A percentile compares a stretch with the other conserved stretches of the same genome.
These are phyloP conservation scores for Penicillium cinerascens DNA, from an alignment of 495 filamentous ascomycete species.

Conservation along the genomic window DNA sequence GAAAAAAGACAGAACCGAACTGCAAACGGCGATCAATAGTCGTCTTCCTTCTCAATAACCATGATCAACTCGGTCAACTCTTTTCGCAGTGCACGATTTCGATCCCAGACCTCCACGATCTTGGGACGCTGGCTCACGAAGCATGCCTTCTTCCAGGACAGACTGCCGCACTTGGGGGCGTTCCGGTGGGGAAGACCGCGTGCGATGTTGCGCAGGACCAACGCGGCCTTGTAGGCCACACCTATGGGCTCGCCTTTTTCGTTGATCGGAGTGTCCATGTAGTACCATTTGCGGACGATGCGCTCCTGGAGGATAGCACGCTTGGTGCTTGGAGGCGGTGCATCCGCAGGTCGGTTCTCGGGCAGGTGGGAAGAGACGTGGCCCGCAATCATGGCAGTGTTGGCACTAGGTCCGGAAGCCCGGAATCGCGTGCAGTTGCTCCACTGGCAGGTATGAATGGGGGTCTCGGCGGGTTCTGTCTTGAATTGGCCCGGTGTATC, in stretches of 20 bases:
- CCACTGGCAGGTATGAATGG: slow-evolving; percentile 39
- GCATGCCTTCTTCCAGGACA: slow-evolving; percentile 42
- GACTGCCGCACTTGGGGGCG: slow-evolving; percentile 28
- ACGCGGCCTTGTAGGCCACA: slow-evolving; percentile 75
- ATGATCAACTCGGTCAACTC: slow-evolving; percentile 45
- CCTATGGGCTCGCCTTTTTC: slow-evolving; percentile 79
- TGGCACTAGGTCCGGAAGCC: slow-evolving; percentile 36
- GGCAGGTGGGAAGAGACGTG: slow-evolving; percentile 51
- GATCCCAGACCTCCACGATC: slow-evolving; percentile 43
- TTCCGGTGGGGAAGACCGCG: slow-evolving; percentile 57
- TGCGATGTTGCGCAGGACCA: slow-evolving; percentile 88
- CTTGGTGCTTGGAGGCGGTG: slow-evolving; percentile 40
- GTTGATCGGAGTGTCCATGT: slow-evolving; percentile 69
- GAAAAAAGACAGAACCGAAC: slow-evolving; percentile 4
- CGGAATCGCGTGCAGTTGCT: slow-evolving; percentile 40
- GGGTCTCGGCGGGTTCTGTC: slow-evolving; percentile 40
- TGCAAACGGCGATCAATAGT: slow-evolving; percentile 26
- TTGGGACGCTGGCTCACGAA: slow-evolving; percentile 41
- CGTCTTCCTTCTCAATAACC: slow-evolving; percentile 42
- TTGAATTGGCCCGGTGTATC: slow-evolving; percentile 49
- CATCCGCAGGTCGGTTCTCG: slow-evolving; percentile 48
- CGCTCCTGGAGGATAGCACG: slow-evolving; percentile 40
- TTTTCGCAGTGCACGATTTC: slow-evolving; percentile 42
- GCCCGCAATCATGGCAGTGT: slow-evolving; percentile 42
- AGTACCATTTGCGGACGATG: slow-evolving; percentile 42